Percentiles rank a stretch among this genome's conserved stretches.
These are phyloP conservation scores for Epichloe elymi DNA, from an alignment of 2,329 filamentous ascomycete genomes.

Conservation along the genomic window DNA sequence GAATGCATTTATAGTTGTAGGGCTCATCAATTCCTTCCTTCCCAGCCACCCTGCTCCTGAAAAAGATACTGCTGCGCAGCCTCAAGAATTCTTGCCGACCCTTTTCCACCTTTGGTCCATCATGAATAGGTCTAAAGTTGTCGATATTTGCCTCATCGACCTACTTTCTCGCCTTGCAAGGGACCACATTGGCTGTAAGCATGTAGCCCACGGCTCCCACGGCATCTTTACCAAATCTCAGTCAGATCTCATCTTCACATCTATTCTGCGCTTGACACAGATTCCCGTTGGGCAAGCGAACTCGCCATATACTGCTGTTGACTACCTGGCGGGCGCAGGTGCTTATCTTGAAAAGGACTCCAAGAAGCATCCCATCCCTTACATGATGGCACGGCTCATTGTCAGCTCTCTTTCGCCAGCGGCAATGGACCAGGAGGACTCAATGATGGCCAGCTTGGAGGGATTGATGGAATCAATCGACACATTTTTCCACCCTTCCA, in stretches of 20 bases:
- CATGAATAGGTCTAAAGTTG: conserved; percentile 74
- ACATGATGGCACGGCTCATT: conserved; percentile 87
- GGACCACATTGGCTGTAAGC: conserved; percentile 61
- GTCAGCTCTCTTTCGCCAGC: conserved; percentile 83
- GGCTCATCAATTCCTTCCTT: conserved; percentile 72
- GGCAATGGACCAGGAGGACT: conserved; percentile 64
- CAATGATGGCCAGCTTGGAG: conserved; percentile 73
- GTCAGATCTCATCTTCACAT: conserved; percentile 84
- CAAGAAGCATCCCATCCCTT: conserved; percentile 82
- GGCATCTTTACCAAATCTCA: conserved; percentile 90
- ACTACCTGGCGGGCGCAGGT: conserved; percentile 70
- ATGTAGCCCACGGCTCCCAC: conserved; percentile 71
- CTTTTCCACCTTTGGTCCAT: conserved; percentile 96
- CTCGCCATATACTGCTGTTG: conserved; percentile 78
- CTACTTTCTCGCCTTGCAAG: conserved; percentile 76
- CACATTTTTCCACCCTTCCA: conserved; percentile 97
- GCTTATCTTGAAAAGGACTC: conserved; percentile 83
- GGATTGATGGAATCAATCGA: conserved; percentile 89
- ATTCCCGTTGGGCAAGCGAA: conserved; percentile 95
- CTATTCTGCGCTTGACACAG: conserved; percentile 76
- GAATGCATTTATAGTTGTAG: conserved; percentile 85
- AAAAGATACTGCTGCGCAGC: conserved; percentile 62
- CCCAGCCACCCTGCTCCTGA: conserved; percentile 69
- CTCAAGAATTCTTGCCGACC: conserved; percentile 79
- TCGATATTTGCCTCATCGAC: conserved; percentile 81